Base-by-base conservation (phyloP, 1,284 basidiomycete species). In the Ganoderma sp. region DNA sequence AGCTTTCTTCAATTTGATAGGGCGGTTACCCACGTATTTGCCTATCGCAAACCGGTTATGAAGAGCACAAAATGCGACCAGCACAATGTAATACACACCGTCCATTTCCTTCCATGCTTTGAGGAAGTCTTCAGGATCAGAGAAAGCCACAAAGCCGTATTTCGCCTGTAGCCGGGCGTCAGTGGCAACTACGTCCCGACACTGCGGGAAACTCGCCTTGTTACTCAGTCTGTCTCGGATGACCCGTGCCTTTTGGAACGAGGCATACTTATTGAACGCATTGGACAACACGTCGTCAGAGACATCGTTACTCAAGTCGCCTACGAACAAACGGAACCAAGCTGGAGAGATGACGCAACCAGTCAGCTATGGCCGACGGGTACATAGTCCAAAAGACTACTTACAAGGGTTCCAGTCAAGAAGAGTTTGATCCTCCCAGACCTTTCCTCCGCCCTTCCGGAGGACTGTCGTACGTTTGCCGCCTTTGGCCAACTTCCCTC, bases 71-170 rank as follows among this genome's bases (percentile, higher is more conserved):
- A 34, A 50, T 69, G 63, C 28, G 67, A 50, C 25, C 3, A 28
- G n/a, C 19, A 28, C 5, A 59, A 17, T 9, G 7, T 1, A 41
- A 37, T 17, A 77, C 91, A 65, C 75, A 93, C 97, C 97, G 80
- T 99, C 95, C 96, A 99, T 99, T 80, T 99, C 96, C 79, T 99
- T 99, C 98, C 98, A 99, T 8, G 98, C 98, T 75, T 90, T 96
- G 68, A 99, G 80, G 79, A 99, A 99, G 79, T 99, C 98, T 81
- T 99, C 97, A 0, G 98, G 98, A 76, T 99, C 98, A 67, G 95
- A 95, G 80, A 99, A 99, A 0, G 96, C 94, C 43, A 99, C 96
- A 77, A 99, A 99, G 0, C 96, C 98, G 77, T 93, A 99, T 79
- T 96, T 98, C 0, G 96, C 95, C 94, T 99, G 75, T 34, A 69